Evolutionary conservation across 129 eudicot species (phyloP).

Genomic region (Cynara cardunculus): DNA sequence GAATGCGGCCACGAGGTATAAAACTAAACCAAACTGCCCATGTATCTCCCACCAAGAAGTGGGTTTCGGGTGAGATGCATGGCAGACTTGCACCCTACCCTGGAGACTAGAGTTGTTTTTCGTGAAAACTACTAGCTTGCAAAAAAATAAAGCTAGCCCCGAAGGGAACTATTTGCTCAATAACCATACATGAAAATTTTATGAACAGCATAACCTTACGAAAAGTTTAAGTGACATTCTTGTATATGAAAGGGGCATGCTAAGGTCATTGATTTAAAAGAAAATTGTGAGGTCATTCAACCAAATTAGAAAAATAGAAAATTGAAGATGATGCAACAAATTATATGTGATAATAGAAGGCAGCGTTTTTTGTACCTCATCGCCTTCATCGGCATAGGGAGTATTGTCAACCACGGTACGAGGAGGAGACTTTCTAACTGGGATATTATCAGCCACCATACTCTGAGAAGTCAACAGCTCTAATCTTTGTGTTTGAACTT

Average conservation of each 20-base stretch:
- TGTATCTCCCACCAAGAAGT: background rate
- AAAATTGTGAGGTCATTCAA: background rate
- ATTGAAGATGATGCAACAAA: background rate
- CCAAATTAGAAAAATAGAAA: background rate
- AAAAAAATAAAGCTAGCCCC: background rate
- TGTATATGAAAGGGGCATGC: too few relatives aligned
- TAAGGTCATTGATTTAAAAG: background rate
- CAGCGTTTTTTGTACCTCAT: conserved; percentile 57
- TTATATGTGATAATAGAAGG: background rate
- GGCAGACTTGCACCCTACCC: background rate
- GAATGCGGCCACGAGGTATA: background rate
- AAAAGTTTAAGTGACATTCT: background rate
- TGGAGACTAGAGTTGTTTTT: background rate
- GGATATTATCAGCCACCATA: conserved; percentile 59
- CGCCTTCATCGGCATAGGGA: conserved; percentile 94
- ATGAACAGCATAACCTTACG: background rate
- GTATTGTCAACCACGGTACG: conserved; percentile 41
- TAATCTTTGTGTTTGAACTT: conserved; percentile 92
- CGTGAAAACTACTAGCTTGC: background rate
- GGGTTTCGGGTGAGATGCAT: background rate
- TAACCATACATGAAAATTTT: background rate
- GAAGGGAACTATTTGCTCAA: background rate
- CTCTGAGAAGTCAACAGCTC: conserved; percentile 90
- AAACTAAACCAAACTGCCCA: background rate
- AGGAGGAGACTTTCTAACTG: conserved; percentile 49